Conservation (phyloP, 2,329 filamentous ascomycete species). For the Fusarium aywerte region DNA sequence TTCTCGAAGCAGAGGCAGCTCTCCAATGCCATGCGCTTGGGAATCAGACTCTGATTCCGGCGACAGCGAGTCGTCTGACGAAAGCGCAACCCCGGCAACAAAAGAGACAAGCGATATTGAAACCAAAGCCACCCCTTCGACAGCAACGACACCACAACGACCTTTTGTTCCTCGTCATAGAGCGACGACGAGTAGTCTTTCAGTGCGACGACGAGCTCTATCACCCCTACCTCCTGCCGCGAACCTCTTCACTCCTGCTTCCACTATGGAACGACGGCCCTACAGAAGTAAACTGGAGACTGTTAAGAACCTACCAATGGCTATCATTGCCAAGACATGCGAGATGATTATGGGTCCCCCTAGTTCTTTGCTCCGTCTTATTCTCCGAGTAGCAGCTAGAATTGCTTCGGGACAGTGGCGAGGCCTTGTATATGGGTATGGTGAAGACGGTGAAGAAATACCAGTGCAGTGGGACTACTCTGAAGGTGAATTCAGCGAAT, state of each 20-base stretch:
- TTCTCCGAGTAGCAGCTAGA: conserved; percentile 82
- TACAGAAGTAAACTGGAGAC: conserved; percentile 40
- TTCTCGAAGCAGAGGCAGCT: conserved; percentile 11
- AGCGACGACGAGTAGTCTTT: conserved; percentile 44
- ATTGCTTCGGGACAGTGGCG: conserved; percentile 74
- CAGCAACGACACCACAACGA: conserved; percentile 18
- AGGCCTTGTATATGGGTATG: conserved; percentile 66
- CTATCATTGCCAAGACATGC: conserved; percentile 80
- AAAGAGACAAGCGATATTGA: conserved; percentile 14
- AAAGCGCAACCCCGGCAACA: conserved; percentile 43
- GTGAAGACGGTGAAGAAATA: conserved; percentile 64
- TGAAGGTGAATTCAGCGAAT: conserved; percentile 66
- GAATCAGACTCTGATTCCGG: conserved; percentile 39
- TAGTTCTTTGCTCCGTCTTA: conserved; percentile 78
- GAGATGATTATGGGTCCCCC: conserved; percentile 84
- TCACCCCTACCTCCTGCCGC: conserved; percentile 76
- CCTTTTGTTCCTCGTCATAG: conserved; percentile 37
- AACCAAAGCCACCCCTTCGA: not conserved
- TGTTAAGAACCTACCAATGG: conserved; percentile 51
- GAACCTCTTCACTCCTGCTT: conserved; percentile 67
- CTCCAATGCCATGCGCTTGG: conserved; percentile 36
- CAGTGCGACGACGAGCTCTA: conserved; percentile 59
- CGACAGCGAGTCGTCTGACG: conserved; percentile 43
- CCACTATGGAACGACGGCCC: conserved; percentile 50
- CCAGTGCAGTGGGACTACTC: conserved; percentile 71